Evolutionary conservation across 2,329 filamentous ascomycete genomes (phyloP), one percentile per base, ranked within the genome.

Genomic region (Calonectria pseudoreteaudii): DNA sequence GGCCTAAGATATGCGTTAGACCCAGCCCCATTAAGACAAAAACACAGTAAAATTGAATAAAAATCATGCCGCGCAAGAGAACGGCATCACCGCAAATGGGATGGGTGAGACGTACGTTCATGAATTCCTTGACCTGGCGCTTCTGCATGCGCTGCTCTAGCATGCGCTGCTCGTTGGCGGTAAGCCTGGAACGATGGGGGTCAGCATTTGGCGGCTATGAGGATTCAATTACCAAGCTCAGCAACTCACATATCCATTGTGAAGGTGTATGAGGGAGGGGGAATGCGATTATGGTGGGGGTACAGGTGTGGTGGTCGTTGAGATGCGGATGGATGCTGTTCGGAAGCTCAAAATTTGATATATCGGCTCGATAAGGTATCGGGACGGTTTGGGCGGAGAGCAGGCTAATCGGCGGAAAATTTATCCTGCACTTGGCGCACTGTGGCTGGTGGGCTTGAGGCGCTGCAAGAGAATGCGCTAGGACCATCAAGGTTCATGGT

Each of bases 61-160:
- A 47, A 52, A 26, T 5, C 20, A 2, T 26, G 14, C 23, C 34
- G n/a, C 23, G 4, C 11, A 9, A 23, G 7, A 31, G 14, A 44
- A 38, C 23, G 70, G 9, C 26, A 9, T 34, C 14, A 13, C 13
- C 36, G 53, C 34, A 18, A n/a, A 16, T 30, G 62, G 74, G 38
- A 66, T 66, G 66, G 67, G 60, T 11, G 71, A 47, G 71, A 90
- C 95, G 81, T 90, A 98, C 97, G 82, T 92, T 94, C 93, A 98
- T 98, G 85, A 99, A 98, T 85, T 98, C 96, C 89, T 98, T 98
- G 90, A 99, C 95, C 88, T 99, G 97, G 88, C 97, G 97, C 88
- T 94, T 94, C 89, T 98, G 95, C 92, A 99, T 96, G 86, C 97
- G 95, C 87, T 92, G 88, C 87, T 98, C 94, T 84, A 99, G 94